A percentile compares a stretch with the other conserved stretches of the same genome.
Evolutionary conservation across 2,329 filamentous ascomycete genomes (phyloP).

Genomic region (Huntiella omanensis): DNA sequence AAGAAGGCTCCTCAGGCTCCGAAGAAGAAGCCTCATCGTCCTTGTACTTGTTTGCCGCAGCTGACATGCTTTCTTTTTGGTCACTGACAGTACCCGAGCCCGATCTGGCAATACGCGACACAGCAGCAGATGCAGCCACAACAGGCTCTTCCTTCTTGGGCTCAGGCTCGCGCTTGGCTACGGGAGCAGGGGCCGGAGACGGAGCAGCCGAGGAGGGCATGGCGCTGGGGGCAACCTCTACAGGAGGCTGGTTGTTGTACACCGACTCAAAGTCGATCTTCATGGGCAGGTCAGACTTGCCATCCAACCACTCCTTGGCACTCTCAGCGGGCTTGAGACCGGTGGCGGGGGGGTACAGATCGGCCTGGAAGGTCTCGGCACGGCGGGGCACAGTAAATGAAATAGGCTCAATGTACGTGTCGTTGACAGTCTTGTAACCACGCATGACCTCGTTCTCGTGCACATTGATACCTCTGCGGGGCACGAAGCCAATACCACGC

Average conservation of each 20-base stretch:
- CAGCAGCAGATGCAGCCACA: constrained; percentile 21
- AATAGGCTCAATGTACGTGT: constrained; percentile 84
- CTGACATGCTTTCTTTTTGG: constrained; percentile 72
- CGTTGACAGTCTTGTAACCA: constrained; percentile 93
- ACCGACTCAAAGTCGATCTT: constrained; percentile 90
- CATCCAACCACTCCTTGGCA: constrained; percentile 65
- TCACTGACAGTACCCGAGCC: constrained; percentile 55
- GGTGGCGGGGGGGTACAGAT: constrained; percentile 79
- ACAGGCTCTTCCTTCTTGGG: constrained; percentile 15
- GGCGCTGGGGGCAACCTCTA: constrained; percentile 42
- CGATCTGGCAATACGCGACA: constrained; percentile 13
- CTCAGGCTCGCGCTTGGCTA: constrained; percentile 18
- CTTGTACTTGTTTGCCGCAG: constrained; percentile 70
- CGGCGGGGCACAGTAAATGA: constrained; percentile 92
- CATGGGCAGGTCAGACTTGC: constrained; percentile 65
- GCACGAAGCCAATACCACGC: constrained; percentile 82
- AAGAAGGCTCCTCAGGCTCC: constrained; percentile 48
- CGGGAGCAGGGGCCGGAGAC: constrained; percentile 18
- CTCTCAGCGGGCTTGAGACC: constrained; percentile 67
- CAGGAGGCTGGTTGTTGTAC: constrained; percentile 66
- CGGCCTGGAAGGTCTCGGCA: constrained; percentile 87
- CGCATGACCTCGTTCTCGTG: constrained; percentile 95
- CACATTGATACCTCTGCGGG: constrained; percentile 84
- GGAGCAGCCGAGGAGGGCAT: constrained; percentile 16
- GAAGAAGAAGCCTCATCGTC: constrained; percentile 43